Evolutionary conservation across 306 rosid genomes (phyloP).

Genomic region (Pyrus bretschneideri): DNA sequence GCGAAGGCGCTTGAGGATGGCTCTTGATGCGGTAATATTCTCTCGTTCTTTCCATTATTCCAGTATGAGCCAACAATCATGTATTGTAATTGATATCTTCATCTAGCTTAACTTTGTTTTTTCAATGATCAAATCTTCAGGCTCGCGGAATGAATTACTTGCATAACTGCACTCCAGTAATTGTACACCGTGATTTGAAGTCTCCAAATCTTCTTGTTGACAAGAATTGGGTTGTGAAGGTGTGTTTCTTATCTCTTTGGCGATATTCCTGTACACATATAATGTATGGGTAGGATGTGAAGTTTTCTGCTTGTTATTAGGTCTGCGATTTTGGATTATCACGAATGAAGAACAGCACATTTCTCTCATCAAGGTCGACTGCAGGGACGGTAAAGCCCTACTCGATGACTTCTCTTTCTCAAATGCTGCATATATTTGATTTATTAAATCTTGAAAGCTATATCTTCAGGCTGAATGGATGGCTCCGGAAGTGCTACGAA

Average conservation of each 20-base stretch:
- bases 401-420: neutral
- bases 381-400: conserved; percentile 83
- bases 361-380: conserved; percentile 94
- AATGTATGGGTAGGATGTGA: conserved; percentile 1
- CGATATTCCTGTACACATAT: neutral
- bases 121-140: conserved; percentile 36
- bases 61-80: conserved; percentile 5
- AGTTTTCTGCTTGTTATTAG: conserved; percentile 32
- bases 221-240: conserved; percentile 88
- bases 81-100: conserved; percentile 6
- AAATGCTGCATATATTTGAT: neutral
- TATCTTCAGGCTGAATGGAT: conserved; percentile 97
- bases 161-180: conserved; percentile 71
- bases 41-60: conserved; percentile 14
- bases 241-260: conserved; percentile 15
- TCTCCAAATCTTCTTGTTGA: conserved; percentile 95
- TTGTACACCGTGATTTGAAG: conserved; percentile 94
- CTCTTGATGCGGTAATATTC: conserved; percentile 79
- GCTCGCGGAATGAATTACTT: conserved; percentile 96
- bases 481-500: conserved; percentile 99
- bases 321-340: conserved; percentile 97
- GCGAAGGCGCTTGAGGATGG: conserved; percentile 85
- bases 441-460: neutral
- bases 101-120: conserved; percentile 6
- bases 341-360: conserved; percentile 85